Percentiles rank a stretch among this genome's conserved stretches.
phyloP scores from a whole-genome alignment of 2,329 filamentous ascomycete genomes.

The Pezicula radicicola region DNA sequence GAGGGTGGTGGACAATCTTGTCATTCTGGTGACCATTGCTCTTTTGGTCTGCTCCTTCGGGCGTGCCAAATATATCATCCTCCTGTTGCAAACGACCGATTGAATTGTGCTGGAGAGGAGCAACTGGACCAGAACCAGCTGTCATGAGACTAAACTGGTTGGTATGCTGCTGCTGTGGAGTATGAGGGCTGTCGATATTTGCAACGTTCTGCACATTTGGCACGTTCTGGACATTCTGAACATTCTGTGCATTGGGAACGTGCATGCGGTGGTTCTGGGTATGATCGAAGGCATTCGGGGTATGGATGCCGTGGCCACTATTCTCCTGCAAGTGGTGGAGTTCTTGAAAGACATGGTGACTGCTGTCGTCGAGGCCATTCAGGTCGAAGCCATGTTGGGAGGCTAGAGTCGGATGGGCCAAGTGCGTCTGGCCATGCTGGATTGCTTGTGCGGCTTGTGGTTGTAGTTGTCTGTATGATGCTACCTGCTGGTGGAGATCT shows the following conservation, averaged over 20 bases:
- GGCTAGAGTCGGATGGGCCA: conserved; percentile 28
- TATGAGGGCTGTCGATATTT: conserved; percentile 25
- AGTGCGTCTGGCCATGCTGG: conserved; percentile 27
- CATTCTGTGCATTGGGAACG: conserved; percentile 20
- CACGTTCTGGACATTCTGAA: too few species aligned
- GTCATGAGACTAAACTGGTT: conserved; percentile 46
- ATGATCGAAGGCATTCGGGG: conserved; percentile 31
- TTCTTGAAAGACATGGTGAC: conserved; percentile 33
- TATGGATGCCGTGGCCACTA: conserved; percentile 28
- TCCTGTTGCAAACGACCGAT: conserved; percentile 33
- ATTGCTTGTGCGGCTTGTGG: conserved; percentile 28
- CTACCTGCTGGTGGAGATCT: conserved; percentile 27
- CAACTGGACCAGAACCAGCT: conserved; percentile 12
- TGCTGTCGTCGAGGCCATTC: conserved; percentile 35
- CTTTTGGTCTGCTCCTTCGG: conserved; percentile 36
- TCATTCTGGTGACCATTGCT: conserved; percentile 50
- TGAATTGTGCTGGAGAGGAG: conserved; percentile 27
- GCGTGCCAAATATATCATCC: conserved; percentile 33
- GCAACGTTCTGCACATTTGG: too few species aligned
- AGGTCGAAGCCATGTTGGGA: conserved; percentile 36
- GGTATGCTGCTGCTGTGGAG: conserved; percentile 31
- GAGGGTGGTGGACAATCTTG: conserved; percentile 62
- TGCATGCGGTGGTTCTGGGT: conserved; percentile 28
- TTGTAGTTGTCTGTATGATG: conserved; percentile 26
- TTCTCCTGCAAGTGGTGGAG: conserved; percentile 32